phyloP scores from a whole-genome alignment of 2,329 filamentous ascomycete species.

The Paracoccidioides lutzii region DNA sequence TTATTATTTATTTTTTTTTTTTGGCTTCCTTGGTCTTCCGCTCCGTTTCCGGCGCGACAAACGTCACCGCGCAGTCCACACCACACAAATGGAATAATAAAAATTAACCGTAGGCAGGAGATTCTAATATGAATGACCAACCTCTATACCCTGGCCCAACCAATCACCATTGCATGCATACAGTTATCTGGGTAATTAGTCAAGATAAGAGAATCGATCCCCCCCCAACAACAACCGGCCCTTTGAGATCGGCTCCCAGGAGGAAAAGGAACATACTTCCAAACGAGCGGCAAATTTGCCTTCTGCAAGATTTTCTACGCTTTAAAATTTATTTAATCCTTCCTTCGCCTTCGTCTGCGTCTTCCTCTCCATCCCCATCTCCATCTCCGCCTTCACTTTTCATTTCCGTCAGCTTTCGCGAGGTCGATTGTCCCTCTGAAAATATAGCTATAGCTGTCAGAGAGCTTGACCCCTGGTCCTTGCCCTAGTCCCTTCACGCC shows the following conservation, averaged over 20 bases:
- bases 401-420: neutral
- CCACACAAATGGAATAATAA: too few relatives aligned
- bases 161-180: too few relatives aligned
- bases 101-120: neutral
- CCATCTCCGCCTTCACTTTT: slow-evolving; percentile 7
- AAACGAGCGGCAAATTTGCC: neutral
- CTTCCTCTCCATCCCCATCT: slow-evolving; percentile 9
- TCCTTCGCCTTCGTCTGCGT: slow-evolving; percentile 8
- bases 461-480: too few relatives aligned
- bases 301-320: neutral
- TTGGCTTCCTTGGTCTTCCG: neutral
- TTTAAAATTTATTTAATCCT: slow-evolving; percentile 4
- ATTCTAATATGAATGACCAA: slow-evolving; percentile 3
- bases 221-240: too few relatives aligned
- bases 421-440: neutral
- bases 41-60: neutral
- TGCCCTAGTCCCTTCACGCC: neutral
- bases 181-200: neutral
- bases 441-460: neutral
- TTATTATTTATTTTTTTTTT: neutral
- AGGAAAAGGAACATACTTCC: neutral
- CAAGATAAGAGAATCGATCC: neutral
- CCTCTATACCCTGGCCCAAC: neutral
- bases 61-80: too few relatives aligned
- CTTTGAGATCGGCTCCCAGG: neutral